Base-by-base conservation (phyloP, 73 alveolate genomes). In the Durusdinium trenchii region DNA sequence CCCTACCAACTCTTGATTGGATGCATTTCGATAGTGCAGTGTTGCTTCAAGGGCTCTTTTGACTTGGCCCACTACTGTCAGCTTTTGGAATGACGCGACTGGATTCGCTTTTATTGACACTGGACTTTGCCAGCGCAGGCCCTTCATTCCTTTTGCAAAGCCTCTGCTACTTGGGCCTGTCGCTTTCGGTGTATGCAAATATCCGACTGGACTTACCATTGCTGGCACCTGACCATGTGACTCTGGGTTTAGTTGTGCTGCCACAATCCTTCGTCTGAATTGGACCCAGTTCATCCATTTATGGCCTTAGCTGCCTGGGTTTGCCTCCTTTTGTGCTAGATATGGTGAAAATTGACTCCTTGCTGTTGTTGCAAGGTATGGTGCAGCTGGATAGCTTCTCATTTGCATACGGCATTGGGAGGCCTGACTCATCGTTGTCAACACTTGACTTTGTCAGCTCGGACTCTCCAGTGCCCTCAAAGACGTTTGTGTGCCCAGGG, bases 111-210 rank as follows among this genome's bases (percentile, higher is more conserved):
- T 43, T 60, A 84, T 61, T 67, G 51, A 45, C 64, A 57, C 51
- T 45, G 93, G 99, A 94, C 94, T 78, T 52, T 79, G 94, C 71
- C 38, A 38, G 51, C 60, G 9, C 76, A 12, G 99, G 94, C 42
- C 54, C 42, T 6, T 50, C 52, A n/a, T 35, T 35, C 6, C 42
- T 46, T 26, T 87, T 50, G 54, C 99, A 45, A 43, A 64, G 94
- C 47, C 32, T 69, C 38, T 87, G 67, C 86, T 57, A 40, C 46
- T 62, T 47, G 57, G 99, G 73, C n/a, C 40, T 46, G 26, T 52
- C 40, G 48, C 64, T 75, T 61, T 47, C 42, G 40, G 92, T 47
- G 16, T 93, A 73, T 73, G 98, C 83, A 20, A 93, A 73, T 54
- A 23, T 75, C 62, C n/a, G 64, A 48, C 98, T 52, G 10, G 98